Base-by-base conservation (phyloP, 257 asterid species). In the Scutellaria minor region DNA sequence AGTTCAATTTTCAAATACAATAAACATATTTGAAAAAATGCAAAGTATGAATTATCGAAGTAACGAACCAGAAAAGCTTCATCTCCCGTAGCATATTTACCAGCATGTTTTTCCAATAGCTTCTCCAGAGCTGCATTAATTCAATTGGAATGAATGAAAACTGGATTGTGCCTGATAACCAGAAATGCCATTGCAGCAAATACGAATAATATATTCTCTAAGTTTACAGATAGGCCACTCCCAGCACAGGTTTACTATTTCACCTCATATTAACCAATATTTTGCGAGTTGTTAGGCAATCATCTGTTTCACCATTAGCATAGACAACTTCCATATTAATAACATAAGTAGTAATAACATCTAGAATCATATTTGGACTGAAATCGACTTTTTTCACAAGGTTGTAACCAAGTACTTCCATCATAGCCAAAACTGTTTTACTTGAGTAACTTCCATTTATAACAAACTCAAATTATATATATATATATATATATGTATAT, bases 11-110 rank as follows among this genome's bases (percentile, higher is more conserved):
- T 24, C 27, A 15, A 37, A 71, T 64, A 39, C 40, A 14, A 47
- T 31, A 45, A 40, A 3, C 39, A 42, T 20, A 63, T 4, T 24
- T 24, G 10, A 27, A 4, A 44, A 42, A 35, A 37, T 54, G 9
- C 42, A 27, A 73, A 73, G 58, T 18, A 70, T 55, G 55, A 53
- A 20, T 31, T n/a, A 51, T 52, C 55, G 40, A 73, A 74, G 80
- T 64, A 70, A 84, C 83, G 9, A 59, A 86, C 96, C 96, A 90
- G 71, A 76, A 71, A 86, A 79, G 78, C 77, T 72, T 86, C 92
- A 73, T 88, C 84, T 64, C 95, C 96, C 0, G 91, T 90, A 58
- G 95, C 95, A 83, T 86, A 90, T 66, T 85, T 88, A 51, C 92
- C 92, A 75, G 92, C 90, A 79, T 75, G 59, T 45, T 79, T 83